Evolutionary conservation across 2,329 filamentous ascomycete genomes (phyloP).

Genomic region (Leptographium procerum): DNA sequence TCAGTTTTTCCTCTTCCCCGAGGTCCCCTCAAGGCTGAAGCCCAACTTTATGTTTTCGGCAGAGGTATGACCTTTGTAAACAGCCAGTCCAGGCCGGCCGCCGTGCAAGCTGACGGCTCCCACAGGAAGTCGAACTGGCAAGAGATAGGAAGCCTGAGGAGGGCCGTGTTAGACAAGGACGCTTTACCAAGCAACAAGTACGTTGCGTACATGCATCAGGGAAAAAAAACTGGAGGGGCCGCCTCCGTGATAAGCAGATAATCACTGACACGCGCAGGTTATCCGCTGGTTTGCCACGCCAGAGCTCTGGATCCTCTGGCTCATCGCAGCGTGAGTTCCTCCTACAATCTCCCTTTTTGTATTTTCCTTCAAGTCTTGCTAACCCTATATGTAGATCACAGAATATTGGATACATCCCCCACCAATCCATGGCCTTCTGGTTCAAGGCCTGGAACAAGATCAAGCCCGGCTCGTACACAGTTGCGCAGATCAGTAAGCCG

Average conservation of each 20-base stretch:
- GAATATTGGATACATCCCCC: not conserved
- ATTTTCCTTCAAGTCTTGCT: not conserved
- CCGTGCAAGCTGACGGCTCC: too few species aligned
- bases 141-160: constrained; percentile 10
- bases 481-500: constrained; percentile 7
- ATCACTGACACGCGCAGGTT: not conserved
- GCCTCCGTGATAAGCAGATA: too few species aligned
- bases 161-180: constrained; percentile 8
- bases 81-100: too few species aligned
- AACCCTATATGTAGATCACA: not conserved
- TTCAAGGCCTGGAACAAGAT: constrained; percentile 11
- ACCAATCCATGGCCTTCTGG: constrained; percentile 9
- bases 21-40: constrained; percentile 25
- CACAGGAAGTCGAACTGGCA: constrained; percentile 7
- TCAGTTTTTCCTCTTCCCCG: constrained; percentile 34
- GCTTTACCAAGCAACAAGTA: constrained; percentile 5
- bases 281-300: constrained; percentile 3
- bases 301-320: constrained; percentile 10
- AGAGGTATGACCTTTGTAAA: not conserved
- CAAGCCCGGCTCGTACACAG: constrained; percentile 6
- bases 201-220: too few species aligned
- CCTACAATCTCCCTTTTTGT: not conserved
- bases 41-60: constrained; percentile 13
- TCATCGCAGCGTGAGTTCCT: constrained; percentile 5
- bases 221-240: too few species aligned